These are phyloP conservation scores for Ligustrum vulgare DNA, from an alignment of 257 asterid species.

Conservation along the genomic window DNA sequence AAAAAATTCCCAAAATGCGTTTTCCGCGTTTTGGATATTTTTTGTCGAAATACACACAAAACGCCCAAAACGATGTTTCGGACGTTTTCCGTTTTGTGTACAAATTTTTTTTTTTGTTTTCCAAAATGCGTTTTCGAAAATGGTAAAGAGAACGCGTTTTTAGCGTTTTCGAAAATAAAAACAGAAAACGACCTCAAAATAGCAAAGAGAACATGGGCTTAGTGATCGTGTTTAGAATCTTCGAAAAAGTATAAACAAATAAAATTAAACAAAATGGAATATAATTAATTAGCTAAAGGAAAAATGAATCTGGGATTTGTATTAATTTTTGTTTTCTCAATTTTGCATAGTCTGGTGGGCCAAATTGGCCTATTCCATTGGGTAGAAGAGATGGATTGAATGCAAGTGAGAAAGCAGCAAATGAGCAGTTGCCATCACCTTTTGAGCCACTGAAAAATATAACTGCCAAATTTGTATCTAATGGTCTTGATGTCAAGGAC, in stretches of 20 bases:
- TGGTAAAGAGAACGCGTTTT: no score
- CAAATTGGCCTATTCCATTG: constrained; percentile 32
- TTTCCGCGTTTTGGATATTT: no score
- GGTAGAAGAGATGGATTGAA: constrained; percentile 47
- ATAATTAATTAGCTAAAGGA: background rate
- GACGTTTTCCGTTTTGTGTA: no score
- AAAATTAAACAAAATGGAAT: background rate
- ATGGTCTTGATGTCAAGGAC: constrained; percentile 74
- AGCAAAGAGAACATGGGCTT: no score
- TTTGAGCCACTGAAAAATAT: constrained; percentile 55
- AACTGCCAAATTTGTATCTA: constrained; percentile 42
- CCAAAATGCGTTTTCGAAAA: no score
- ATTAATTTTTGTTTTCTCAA: background rate
- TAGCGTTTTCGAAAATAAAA: no score
- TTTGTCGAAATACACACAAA: no score
- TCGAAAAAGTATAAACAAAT: background rate
- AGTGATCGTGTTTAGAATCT: background rate
- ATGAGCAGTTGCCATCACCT: constrained; percentile 73
- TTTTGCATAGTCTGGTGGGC: constrained; percentile 58
- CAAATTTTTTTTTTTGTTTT: no score
- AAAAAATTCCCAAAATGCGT: no score
- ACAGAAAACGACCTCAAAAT: no score
- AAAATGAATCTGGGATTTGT: background rate
- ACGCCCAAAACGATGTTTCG: no score
- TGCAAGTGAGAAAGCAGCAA: constrained; percentile 66